A percentile compares a stretch with the other conserved stretches of the same genome.
These are phyloP conservation scores for Fusarium austroafricanum DNA, from an alignment of 2,329 filamentous ascomycete species.

Conservation along the genomic window DNA sequence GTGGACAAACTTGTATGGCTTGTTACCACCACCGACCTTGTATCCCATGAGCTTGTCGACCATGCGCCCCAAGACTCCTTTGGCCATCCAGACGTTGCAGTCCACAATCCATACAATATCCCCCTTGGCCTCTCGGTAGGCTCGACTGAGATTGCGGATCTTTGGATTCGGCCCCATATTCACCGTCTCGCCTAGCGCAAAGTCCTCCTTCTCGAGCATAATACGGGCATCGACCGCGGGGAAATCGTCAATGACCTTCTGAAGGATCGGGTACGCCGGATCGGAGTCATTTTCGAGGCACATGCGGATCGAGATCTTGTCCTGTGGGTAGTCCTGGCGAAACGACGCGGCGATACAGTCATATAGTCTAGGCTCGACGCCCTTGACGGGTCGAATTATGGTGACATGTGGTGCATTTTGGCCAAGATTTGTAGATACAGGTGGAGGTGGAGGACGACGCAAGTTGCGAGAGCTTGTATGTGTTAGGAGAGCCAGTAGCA, in stretches of 20 bases:
- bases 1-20: slow-evolving; percentile 91
- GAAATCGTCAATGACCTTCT: slow-evolving; percentile 78
- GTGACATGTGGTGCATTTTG: slow-evolving; percentile 81
- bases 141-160: slow-evolving; percentile 94
- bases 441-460: slow-evolving; percentile 60
- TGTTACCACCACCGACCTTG: slow-evolving; percentile 58
- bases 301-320: slow-evolving; percentile 82
- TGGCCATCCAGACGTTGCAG: slow-evolving; percentile 93
- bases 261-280: slow-evolving; percentile 79
- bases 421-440: slow-evolving; percentile 63
- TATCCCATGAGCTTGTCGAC: slow-evolving; percentile 86
- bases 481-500: slow-evolving; percentile 5
- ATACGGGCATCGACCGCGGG: slow-evolving; percentile 76
- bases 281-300: slow-evolving; percentile 83
- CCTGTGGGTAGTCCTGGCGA: slow-evolving; percentile 79
- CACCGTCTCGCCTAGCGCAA: slow-evolving; percentile 67
- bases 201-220: slow-evolving; percentile 85
- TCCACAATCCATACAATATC: slow-evolving; percentile 96
- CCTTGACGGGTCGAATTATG: slow-evolving; percentile 92
- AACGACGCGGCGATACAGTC: slow-evolving; percentile 92
- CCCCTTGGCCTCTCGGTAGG: slow-evolving; percentile 87
- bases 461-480: slow-evolving; percentile 62
- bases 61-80: slow-evolving; percentile 84
- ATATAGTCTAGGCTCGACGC: slow-evolving; percentile 88
- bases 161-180: slow-evolving; percentile 96